A percentile compares a stretch with the other conserved stretches of the same genome.
phyloP scores from a whole-genome alignment of 2,329 filamentous ascomycete genomes.

The Berkeleyomyces basicola region DNA sequence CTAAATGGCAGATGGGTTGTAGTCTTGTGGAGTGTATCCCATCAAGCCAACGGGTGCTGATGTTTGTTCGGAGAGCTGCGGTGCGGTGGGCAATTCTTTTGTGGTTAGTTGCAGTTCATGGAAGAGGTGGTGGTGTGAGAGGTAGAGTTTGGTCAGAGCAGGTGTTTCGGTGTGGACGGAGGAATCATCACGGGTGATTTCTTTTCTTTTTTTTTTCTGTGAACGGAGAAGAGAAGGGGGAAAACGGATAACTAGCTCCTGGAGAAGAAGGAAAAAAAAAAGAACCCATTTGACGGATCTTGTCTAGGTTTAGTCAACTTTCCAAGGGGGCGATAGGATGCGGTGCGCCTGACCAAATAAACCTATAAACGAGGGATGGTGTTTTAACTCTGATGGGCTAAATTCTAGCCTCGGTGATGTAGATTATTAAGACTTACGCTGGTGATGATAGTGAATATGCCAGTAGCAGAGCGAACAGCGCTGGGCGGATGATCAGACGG shows the following conservation, averaged over 20 bases:
- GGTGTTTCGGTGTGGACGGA: not conserved
- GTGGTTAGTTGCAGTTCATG: not conserved
- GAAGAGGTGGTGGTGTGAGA: not conserved
- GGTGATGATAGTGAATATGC: not conserved
- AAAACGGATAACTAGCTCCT: not conserved
- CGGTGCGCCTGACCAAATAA: not conserved
- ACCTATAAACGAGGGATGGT: not conserved
- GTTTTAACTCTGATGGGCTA: no score
- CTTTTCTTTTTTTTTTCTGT: not conserved
- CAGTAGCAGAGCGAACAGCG: not conserved
- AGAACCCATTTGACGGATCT: not conserved
- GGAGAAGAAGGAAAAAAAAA: not conserved
- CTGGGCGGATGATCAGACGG: not conserved
- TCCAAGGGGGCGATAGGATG: not conserved
- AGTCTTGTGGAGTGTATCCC: not conserved
- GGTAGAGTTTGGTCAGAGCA: not conserved
- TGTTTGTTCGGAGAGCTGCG: not conserved
- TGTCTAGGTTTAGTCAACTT: not conserved
- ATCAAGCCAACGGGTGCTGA: not conserved
- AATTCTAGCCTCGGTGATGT: no score
- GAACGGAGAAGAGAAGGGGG: not conserved
- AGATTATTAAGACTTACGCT: not conserved
- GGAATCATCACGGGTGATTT: not conserved
- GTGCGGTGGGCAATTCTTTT: not conserved
- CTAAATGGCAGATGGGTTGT: not conserved